phyloP scores from a whole-genome alignment of 2,329 filamentous ascomycete genomes.

The Orbilia oligospora region DNA sequence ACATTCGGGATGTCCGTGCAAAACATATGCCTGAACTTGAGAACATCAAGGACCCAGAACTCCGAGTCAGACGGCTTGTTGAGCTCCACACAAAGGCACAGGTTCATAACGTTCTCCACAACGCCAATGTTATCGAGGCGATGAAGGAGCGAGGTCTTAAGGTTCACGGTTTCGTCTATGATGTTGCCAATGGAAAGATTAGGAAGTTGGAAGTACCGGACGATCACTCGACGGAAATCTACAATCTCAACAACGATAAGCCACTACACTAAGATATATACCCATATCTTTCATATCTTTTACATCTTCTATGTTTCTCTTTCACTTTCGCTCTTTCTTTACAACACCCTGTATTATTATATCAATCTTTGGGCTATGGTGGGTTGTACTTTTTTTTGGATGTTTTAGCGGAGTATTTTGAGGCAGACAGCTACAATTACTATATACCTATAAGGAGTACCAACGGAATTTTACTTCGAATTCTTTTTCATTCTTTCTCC shows the following conservation, averaged over 20 bases:
- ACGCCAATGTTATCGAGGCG: slow-evolving; percentile 78
- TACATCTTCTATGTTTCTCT: slow-evolving; percentile 9
- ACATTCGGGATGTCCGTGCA: slow-evolving; percentile 69
- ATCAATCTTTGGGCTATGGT: slow-evolving; percentile 28
- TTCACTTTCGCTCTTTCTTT: slow-evolving; percentile 15
- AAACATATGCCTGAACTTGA: slow-evolving; percentile 78
- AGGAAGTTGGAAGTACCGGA: slow-evolving; percentile 68
- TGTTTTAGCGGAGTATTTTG: slow-evolving; percentile 42
- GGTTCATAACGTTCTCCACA: slow-evolving; percentile 77
- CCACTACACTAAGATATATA: slow-evolving; percentile 11
- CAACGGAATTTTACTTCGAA: slow-evolving; percentile 25
- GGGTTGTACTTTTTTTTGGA: slow-evolving; percentile 35
- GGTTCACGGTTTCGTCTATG: slow-evolving; percentile 84
- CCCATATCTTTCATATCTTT: background rate
- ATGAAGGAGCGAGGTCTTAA: slow-evolving; percentile 78
- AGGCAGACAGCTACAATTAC: slow-evolving; percentile 22
- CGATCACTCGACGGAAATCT: slow-evolving; percentile 50
- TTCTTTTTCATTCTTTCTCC: slow-evolving; percentile 8
- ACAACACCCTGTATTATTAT: slow-evolving; percentile 29
- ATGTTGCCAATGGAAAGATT: slow-evolving; percentile 72
- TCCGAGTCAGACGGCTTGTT: slow-evolving; percentile 75
- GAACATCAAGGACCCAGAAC: slow-evolving; percentile 73
- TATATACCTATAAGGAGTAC: background rate
- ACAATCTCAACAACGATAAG: slow-evolving; percentile 25
- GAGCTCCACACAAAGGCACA: slow-evolving; percentile 83